Base-by-base conservation (phyloP, 352 stramenopile species). In the Pythium monospermum region DNA sequence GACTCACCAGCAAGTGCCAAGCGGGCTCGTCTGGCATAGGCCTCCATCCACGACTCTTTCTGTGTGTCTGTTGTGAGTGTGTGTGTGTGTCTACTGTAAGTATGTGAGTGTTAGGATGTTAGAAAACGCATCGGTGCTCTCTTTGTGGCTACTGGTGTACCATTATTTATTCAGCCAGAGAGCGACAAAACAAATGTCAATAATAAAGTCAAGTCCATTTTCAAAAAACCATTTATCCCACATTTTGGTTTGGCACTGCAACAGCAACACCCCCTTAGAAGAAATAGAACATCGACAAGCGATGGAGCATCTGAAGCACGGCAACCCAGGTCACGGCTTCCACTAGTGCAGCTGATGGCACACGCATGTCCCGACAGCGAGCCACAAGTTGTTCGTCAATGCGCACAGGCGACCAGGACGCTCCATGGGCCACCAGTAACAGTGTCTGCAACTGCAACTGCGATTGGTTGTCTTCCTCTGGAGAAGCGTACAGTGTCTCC, bases 21-120 rank as follows among this genome's bases (percentile, higher is more conserved):
- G 53, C 53, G 53, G 18, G 33, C 53, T 18, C 44, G 53, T 28
- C 43, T 32, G 13, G 18, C 49, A 18, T 60, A 32, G 49, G 44
- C 35, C 7, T n/a, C n/a, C n/a, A n/a, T n/a, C n/a, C n/a, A n/a
- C n/a, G 18, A n/a, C 8, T 23, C 25, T 36, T 26, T 16, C 6
- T 32, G 23, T 48, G 0, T 2, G 13, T 22, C 7, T 21, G 26
- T 41, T 23, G 25, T 32, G 13, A 32, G 53, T 39, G 19, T 8
- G 7, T 41, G 48, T 21, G 5, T 37, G 23, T 27, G 27, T 28
- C 10, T 16, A 33, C 21, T 32, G 26, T n/a, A n/a, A n/a, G 12
- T 7, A n/a, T 32, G 11, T 27, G 46, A 13, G 21, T 54, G 18
- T 11, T 15, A 37, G 39, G 28, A 45, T n/a, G n/a, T n/a, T n/a